A percentile compares a stretch with the other conserved stretches of the same genome.
phyloP scores from a whole-genome alignment of 169 alveolate species.

The Cryptosporidium felis region DNA sequence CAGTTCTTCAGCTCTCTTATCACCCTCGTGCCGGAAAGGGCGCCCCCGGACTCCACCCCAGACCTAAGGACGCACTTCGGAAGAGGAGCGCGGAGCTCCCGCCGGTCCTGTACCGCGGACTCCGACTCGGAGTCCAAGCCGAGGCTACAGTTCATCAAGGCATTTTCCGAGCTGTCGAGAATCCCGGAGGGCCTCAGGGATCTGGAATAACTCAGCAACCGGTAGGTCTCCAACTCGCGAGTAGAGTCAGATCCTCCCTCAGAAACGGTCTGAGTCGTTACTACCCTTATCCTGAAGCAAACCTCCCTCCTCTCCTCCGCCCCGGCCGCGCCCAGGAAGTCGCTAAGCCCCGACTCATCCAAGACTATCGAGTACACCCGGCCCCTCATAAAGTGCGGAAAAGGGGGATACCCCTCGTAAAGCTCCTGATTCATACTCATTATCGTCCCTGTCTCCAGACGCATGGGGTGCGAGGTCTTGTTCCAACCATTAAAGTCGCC shows the following conservation, averaged over 20 bases:
- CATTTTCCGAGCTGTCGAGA: constrained; percentile 1
- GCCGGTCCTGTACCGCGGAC: too few relatives aligned
- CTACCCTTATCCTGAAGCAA: constrained; percentile 44
- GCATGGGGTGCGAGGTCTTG: constrained; percentile 74
- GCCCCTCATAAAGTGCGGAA: constrained; percentile 43
- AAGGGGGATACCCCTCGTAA: constrained; percentile 9
- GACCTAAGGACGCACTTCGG: constrained; percentile 27
- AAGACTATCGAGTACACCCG: constrained; percentile 34
- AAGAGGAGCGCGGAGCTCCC: constrained; percentile 15
- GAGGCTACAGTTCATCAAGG: constrained; percentile 14
- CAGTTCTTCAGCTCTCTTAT: neutral
- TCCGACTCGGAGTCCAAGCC: neutral
- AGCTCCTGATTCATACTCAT: neutral
- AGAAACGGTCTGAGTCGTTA: neutral
- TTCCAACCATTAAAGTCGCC: constrained; percentile 81
- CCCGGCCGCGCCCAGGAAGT: neutral
- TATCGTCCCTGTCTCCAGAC: constrained; percentile 63
- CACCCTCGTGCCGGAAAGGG: neutral
- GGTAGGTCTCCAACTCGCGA: constrained; percentile 51
- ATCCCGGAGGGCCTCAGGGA: constrained; percentile 15
- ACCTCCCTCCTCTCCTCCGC: neutral
- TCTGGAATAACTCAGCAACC: constrained; percentile 49
- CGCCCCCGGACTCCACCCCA: neutral
- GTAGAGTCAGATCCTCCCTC: constrained; percentile 6
- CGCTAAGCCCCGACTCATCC: neutral